Base-by-base conservation (phyloP, 73 alveolate species). In the Tetrahymena thermophila region DNA sequence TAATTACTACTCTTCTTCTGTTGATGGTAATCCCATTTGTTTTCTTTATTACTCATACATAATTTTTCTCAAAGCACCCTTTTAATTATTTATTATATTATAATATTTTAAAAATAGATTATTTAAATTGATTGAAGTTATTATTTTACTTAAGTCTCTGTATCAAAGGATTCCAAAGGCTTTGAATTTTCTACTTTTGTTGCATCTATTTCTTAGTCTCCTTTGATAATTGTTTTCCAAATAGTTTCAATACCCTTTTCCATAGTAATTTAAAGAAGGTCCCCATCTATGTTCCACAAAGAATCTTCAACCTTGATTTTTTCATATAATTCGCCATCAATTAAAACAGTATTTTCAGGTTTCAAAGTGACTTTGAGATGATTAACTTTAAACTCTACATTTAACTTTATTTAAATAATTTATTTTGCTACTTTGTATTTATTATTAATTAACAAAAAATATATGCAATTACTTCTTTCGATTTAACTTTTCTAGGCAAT, bases 151-250 rank as follows among this genome's bases (percentile, higher is more conserved):
- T 99, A 98, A 11, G 99, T 99, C 94, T 99, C 99, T 84, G 98
- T 96, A 96, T 99, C 99, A 97, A 98, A 99, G 95, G 98, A 99
- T 35, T 98, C 99, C 10, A 99, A 95, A 93, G 98, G 98, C 97
- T 99, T 99, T 58, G 99, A 96, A 85, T 99, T 99, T 96, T 99
- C 99, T 25, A 99, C 99, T 16, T 99, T 98, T 93, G 99, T 99
- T 6, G 99, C 98, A 98, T 99, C 99, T 35, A 99, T 99, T 97
- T 99, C 99, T 96, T 97, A 85, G 94, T 98, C 99, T 6, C 99
- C 99, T 57, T 94, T 96, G 55, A 99, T 96, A 9, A 98, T 98
- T 56, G 99, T 96, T 98, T 99, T 99, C 99, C 99, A 99, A 25
- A 99, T 99, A 40, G 98, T 97, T 94, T 99, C 99, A 19, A 96